Base-by-base conservation (phyloP, 1,139 yeast genomes). In the Yamadazyma kanchanaburiensis region DNA sequence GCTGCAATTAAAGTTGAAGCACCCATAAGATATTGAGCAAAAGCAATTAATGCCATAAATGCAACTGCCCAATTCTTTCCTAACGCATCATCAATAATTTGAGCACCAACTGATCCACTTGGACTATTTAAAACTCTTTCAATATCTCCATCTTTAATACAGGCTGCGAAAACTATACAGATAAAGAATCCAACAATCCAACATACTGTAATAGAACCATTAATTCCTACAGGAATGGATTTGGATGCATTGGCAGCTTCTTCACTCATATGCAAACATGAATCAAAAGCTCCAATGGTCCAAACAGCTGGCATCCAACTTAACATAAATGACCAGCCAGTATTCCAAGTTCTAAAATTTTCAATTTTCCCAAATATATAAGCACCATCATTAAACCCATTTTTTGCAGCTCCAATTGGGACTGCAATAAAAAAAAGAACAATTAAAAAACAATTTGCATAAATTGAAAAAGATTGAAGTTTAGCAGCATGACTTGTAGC, bases 1-100 rank as follows among this genome's bases (percentile, higher is more conserved):
- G 69, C 64, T 6, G 64, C 63, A 28, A 53, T 47, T 25, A 55
- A 44, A 23, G 56, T 49, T 2, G 64, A 58, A 12, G 51, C 50
- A 22, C 86, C 87, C 86, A 81, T 81, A 31, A 77, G 51, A 54
- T 72, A 78, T 51, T 77, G 84, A 31, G 81, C 79, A 41, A 67
- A 56, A 2, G 80, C 76, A 45, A 76, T 74, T 28, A 77, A 50
- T 0, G 74, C 49, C 80, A 78, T 76, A 33, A 80, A 73, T 0
- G 77, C 80, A 46, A 75, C 66, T 2, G 87, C 79, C 86, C 88
- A 80, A 30, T 66, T 61, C 47, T 74, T 76, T 25, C 91, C 91
- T 34, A 82, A 60, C 0, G 80, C 70, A 49, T 82, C 80, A 47
- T 62, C 70, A 39, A 80, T 64, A 31, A 82, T 67, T 55, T 80